Base-by-base conservation (phyloP, 768 basidiomycete species). In the Symmetrospora coprosmae region DNA sequence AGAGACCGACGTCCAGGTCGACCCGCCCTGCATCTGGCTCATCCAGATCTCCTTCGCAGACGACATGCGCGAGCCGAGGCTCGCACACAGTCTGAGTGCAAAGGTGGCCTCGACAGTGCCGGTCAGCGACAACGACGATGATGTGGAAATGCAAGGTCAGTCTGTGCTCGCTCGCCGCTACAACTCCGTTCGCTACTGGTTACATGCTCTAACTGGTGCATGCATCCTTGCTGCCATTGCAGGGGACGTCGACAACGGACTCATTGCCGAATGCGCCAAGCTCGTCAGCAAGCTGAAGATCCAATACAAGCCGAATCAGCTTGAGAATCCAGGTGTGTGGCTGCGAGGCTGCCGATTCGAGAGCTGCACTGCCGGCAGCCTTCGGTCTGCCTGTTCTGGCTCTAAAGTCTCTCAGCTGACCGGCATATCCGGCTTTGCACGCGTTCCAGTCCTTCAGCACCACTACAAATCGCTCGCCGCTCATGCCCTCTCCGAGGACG, bases 21-120 rank as follows among this genome's bases (percentile, higher is more conserved):
- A 85, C 39, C 87, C 94, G 33, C 81, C 86, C 1, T 94, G 94
- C 4, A 85, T 97, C 68, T 90, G 97, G 72, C 76, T 97, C 50
- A 84, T 96, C 60, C 84, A 85, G 16, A 71, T 96, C n/a, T 91
- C 92, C 0, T 99, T 86, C 70, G 85, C 86, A 3, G 94, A 99
- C 69, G 94, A 99, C 67, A 84, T 97, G 48, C 81, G 94, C 47
- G 76, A 78, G 19, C 85, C 85, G 5, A 82, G 85, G 1, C 72
- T 89, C 11, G 79, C 82, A 19, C 76, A 80, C 55, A 82, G 77
- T 6, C 75, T 78, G 65, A 77, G 78, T 84, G 88, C 82, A 72
- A n/a, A n/a, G n/a, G n/a, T n/a, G n/a, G n/a, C n/a, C 51, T 69
- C 64, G 11, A 34, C 37, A 33, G 27, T 4, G n/a, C 41, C 27